Base-by-base conservation (phyloP, 208 protist genomes). In the Acanthamoeba sp. region DNA sequence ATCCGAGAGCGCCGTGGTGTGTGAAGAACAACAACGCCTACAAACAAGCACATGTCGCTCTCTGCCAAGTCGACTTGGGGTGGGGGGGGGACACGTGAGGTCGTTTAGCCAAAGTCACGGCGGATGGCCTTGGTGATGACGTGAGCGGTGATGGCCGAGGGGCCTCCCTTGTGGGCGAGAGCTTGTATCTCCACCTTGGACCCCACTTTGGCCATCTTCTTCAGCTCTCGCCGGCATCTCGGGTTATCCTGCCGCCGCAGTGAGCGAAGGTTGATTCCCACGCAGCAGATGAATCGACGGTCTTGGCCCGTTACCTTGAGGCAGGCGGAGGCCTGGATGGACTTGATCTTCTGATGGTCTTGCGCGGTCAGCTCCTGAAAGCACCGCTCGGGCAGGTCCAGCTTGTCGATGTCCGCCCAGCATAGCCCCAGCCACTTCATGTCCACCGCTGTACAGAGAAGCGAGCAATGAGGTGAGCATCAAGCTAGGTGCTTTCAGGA, bases 381-480 rank as follows among this genome's bases (percentile, higher is more conserved):
- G 88, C 38, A 71, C 14, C 64, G 36, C 2, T 5, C 7, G 16
- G 88, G 88, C 0, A 93, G 34, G 29, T 50, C 18, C n/a, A 73
- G 9, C 1, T n/a, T 0, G 7, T 78, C 27, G 52, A 93, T 78
- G 42, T 93, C 88, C 0, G 20, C 36, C 59, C 52, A 78, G 59
- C 59, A 93, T 6, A 93, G 22, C 2, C 88, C 88, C 14, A 93
- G 48, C 88, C 52, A 93, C 88, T 76, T 93, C 9, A 93, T 93
- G 18, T 93, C 88, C 29, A 93, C 88, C 0, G 57, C 88, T 93
- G n/a, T 50, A 50, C 7, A 50, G 7, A 34, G n/a, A 91, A 16
- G 20, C 10, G 10, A 5, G 14, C 12, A 45, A 73, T n/a, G 50
- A 45, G 32, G 1, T 1, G 69, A 78, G 24, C 1, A 20, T 78